Evolutionary conservation across 1,284 basidiomycete genomes (phyloP).

Genomic region (Cryptococcus floricola): DNA sequence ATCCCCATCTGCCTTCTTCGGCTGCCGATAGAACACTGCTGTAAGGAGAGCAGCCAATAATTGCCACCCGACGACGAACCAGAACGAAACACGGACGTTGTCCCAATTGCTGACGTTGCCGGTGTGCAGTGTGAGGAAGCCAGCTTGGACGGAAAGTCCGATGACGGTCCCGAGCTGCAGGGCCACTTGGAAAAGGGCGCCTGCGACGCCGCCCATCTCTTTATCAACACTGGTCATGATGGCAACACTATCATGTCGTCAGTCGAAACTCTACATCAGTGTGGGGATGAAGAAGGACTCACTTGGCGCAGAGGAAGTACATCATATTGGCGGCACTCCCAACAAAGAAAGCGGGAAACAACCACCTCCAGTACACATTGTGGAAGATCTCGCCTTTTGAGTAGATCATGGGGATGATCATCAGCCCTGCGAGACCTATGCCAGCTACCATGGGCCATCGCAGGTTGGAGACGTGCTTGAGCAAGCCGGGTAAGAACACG

Average conservation of each 20-base stretch:
- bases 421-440: not conserved
- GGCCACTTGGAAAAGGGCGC: constrained; percentile 42
- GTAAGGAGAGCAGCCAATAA: constrained; percentile 32
- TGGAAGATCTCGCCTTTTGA: constrained; percentile 5
- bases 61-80: constrained; percentile 44
- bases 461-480: constrained; percentile 8
- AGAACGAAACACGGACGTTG: constrained; percentile 39
- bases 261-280: not conserved
- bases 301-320: constrained; percentile 22
- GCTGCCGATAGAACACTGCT: constrained; percentile 28
- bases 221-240: constrained; percentile 41
- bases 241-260: constrained; percentile 20
- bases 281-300: constrained; percentile 3
- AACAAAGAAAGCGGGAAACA: constrained; percentile 17
- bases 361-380: constrained; percentile 18
- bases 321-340: constrained; percentile 20
- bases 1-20: not conserved
- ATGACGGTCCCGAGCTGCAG: constrained; percentile 42
- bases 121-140: constrained; percentile 38
- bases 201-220: constrained; percentile 39
- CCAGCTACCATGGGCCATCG: constrained; percentile 3
- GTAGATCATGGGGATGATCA: constrained; percentile 10
- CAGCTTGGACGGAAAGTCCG: constrained; percentile 43
- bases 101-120: constrained; percentile 32
- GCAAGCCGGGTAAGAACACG: constrained; percentile 20